phyloP scores from a whole-genome alignment of 2,329 filamentous ascomycete genomes.

The Zasmidium cellare region DNA sequence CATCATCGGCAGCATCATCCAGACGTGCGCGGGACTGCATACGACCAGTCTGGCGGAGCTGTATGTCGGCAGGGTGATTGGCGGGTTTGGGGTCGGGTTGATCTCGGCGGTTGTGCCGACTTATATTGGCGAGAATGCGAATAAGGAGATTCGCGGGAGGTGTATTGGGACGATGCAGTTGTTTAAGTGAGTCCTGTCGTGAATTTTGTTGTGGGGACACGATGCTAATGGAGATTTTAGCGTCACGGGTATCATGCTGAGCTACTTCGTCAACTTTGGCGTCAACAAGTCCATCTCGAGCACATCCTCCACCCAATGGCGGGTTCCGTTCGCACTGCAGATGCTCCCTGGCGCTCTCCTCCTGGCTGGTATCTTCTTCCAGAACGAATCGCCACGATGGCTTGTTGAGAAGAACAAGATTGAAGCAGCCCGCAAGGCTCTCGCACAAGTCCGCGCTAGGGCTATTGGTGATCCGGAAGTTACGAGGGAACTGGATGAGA shows the following conservation, averaged over 20 bases:
- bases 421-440: slow-evolving; percentile 44
- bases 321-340: slow-evolving; percentile 54
- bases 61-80: slow-evolving; percentile 45
- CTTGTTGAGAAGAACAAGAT: slow-evolving; percentile 54
- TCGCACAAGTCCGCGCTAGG: slow-evolving; percentile 41
- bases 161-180: slow-evolving; percentile 34
- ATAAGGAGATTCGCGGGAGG: slow-evolving; percentile 37
- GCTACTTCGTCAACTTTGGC: slow-evolving; percentile 57
- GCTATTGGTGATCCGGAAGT: slow-evolving; percentile 38
- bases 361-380: slow-evolving; percentile 50
- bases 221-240: slow-evolving; percentile 28
- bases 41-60: slow-evolving; percentile 38
- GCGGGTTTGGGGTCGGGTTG: slow-evolving; percentile 46
- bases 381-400: slow-evolving; percentile 56
- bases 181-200: slow-evolving; percentile 27
- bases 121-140: slow-evolving; percentile 48
- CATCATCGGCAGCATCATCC: slow-evolving; percentile 43
- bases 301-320: slow-evolving; percentile 52
- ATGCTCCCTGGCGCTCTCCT: slow-evolving; percentile 54
- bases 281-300: slow-evolving; percentile 46
- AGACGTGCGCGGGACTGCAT: slow-evolving; percentile 39
- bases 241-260: slow-evolving; percentile 49
- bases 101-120: slow-evolving; percentile 46
- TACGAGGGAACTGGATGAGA: slow-evolving; percentile 44
- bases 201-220: slow-evolving; percentile 38